Base-by-base conservation (phyloP, 345 rosid species). In the Punica granatum region DNA sequence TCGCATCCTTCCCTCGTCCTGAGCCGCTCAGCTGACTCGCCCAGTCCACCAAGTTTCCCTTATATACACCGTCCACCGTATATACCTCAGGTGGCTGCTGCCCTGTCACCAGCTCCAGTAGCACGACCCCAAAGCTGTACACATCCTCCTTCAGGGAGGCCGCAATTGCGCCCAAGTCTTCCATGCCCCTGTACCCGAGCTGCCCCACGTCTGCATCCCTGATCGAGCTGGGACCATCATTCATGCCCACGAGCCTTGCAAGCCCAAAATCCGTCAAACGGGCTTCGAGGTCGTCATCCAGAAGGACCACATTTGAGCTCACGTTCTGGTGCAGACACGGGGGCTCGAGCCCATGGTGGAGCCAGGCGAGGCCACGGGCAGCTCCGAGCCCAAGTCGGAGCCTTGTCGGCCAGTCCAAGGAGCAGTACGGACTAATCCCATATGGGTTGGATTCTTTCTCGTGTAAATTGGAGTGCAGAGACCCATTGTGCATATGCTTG, bases 21-120 rank as follows among this genome's bases (percentile, higher is more conserved):
- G 21, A 70, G 30, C 75, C 72, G 39, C 69, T 69, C 36, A 82
- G 70, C 44, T 67, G 77, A 64, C 68, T 73, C 36, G 83, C 83
- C 92, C 87, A 87, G 23, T 84, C 86, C 72, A 87, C 89, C 69
- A 87, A 73, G 77, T 77, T 83, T 46, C 82, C 87, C 64, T 75
- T 84, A 65, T 82, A 86, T 53, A 76, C 86, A 21, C 81, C 87
- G 25, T 79, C 84, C 12, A 70, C 82, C 12, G 54, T 65, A 53
- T 39, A 74, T n/a, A 71, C 51, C 34, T 63, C 84, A 32, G 79
- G 31, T 9, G 85, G 81, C 41, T 80, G 84, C 73, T 80, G 80
- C 32, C 85, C 85, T 1, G 75, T 72, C 18, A 63, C 75, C 63
- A 72, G 42, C 44, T 72, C 75, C 30, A 72, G 31, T 42, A 86